Conservation (phyloP, 441 rosid genomes). For the Eutrema salsugineum region DNA sequence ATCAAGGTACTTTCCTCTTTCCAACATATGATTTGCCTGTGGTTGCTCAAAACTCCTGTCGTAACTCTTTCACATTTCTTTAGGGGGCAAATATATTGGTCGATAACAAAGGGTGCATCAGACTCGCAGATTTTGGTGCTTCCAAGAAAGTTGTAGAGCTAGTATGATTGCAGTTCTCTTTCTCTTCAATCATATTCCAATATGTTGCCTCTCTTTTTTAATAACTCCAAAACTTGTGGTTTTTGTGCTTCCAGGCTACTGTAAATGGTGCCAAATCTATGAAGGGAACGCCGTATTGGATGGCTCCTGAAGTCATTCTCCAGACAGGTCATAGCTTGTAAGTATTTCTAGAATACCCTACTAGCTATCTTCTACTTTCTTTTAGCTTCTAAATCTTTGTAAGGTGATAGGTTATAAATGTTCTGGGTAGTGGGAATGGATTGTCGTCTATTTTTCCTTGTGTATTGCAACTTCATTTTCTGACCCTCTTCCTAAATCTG, state of each 20-base stretch:
- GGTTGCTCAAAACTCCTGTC: background rate
- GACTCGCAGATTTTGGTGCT: slow-evolving; percentile 84
- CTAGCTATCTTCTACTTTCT: slow-evolving; percentile 2
- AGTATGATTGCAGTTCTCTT: slow-evolving; percentile 34
- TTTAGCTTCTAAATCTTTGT: background rate
- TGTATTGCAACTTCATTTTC: slow-evolving; percentile 7
- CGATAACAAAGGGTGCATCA: slow-evolving; percentile 79
- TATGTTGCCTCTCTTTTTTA: slow-evolving; percentile 1
- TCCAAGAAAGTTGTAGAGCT: slow-evolving; percentile 81
- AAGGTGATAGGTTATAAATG: slow-evolving; percentile 1
- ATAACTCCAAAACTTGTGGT: background rate
- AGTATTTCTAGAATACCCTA: slow-evolving; percentile 24
- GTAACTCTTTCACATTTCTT: slow-evolving; percentile 18
- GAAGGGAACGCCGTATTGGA: slow-evolving; percentile 86
- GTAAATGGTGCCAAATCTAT: slow-evolving; percentile 77
- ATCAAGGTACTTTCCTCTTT: slow-evolving; percentile 48
- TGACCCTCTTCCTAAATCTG: slow-evolving; percentile 28
- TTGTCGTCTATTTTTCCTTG: background rate
- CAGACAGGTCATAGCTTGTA: slow-evolving; percentile 87
- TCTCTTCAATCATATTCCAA: background rate
- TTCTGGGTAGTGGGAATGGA: background rate
- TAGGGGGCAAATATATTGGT: slow-evolving; percentile 84
- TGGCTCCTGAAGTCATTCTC: slow-evolving; percentile 90
- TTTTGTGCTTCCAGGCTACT: slow-evolving; percentile 54
- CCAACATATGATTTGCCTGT: background rate